phyloP scores from a whole-genome alignment of 768 basidiomycete species.

The Boletus vermiculosoides region DNA sequence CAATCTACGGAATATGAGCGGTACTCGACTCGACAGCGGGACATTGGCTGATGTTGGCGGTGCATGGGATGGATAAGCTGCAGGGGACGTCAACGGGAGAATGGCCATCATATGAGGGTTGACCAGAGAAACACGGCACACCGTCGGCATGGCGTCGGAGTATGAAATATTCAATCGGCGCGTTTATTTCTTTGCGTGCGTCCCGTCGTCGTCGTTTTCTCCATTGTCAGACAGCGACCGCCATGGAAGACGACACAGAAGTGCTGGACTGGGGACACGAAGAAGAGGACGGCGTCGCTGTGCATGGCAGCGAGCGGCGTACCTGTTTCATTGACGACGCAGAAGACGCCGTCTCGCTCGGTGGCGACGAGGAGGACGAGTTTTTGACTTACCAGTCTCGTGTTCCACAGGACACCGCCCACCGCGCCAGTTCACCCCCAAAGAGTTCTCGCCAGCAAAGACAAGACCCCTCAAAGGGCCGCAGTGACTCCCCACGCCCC shows the following conservation, averaged over 20 bases:
- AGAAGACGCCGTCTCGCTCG: slow-evolving; percentile 69
- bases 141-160: slow-evolving; percentile 24
- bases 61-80: slow-evolving; percentile 21
- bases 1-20: slow-evolving; percentile 76
- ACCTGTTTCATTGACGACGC: slow-evolving; percentile 39
- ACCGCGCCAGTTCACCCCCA: slow-evolving; percentile 19
- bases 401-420: slow-evolving; percentile 28
- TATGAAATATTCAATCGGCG: slow-evolving; percentile 16
- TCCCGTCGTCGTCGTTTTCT: slow-evolving; percentile 14
- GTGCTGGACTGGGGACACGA: slow-evolving; percentile 69
- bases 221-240: slow-evolving; percentile 16
- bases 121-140: slow-evolving; percentile 17
- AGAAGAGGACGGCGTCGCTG: slow-evolving; percentile 44
- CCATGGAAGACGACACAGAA: slow-evolving; percentile 68
- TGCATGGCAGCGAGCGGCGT: slow-evolving; percentile 39
- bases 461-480: slow-evolving; percentile 12
- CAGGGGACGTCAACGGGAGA: slow-evolving; percentile 33
- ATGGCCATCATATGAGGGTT: slow-evolving; percentile 25
- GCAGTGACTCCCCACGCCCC: slow-evolving; percentile 2
- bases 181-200: not conserved
- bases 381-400: slow-evolving; percentile 46
- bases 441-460: slow-evolving; percentile 13
- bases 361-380: slow-evolving; percentile 69
- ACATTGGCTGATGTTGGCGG: slow-evolving; percentile 11
- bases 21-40: slow-evolving; percentile 54